phyloP scores from a whole-genome alignment of 352 stramenopile genomes.

The Plasmopara muralis region DNA sequence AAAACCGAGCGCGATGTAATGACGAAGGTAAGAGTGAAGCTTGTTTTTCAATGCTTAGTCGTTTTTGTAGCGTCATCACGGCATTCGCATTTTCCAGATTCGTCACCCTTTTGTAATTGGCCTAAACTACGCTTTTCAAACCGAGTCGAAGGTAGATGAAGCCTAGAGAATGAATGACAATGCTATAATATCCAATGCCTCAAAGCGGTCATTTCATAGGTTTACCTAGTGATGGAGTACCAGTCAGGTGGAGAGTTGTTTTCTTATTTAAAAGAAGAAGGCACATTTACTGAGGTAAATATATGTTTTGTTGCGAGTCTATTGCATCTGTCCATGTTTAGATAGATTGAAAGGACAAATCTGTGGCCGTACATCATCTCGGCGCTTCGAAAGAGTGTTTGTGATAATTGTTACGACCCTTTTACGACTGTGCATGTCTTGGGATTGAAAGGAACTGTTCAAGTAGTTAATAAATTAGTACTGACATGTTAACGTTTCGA shows the following conservation, averaged over 20 bases:
- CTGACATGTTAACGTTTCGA: conserved; percentile 2
- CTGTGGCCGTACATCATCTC: too few relatives aligned
- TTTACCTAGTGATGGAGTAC: conserved; percentile 77
- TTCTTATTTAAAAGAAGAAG: conserved; percentile 58
- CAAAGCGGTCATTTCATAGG: conserved; percentile 17
- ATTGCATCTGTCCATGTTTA: too few relatives aligned
- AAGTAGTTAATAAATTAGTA: neutral
- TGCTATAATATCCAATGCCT: neutral
- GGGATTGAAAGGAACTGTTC: neutral
- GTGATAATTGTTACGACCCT: too few relatives aligned
- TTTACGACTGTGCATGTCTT: too few relatives aligned
- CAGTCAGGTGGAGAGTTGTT: conserved; percentile 77
- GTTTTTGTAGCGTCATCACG: neutral
- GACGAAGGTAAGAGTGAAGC: conserved; percentile 44
- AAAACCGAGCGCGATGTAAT: conserved; percentile 79
- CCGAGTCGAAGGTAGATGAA: conserved; percentile 63
- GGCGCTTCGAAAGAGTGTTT: too few relatives aligned
- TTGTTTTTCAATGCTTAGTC: neutral
- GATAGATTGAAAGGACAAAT: too few relatives aligned
- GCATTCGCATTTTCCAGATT: conserved; percentile 31
- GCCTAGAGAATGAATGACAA: neutral
- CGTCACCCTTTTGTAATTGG: conserved; percentile 76
- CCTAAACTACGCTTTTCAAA: conserved; percentile 75
- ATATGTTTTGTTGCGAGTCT: too few relatives aligned
- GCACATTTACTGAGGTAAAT: conserved; percentile 55